Percentiles rank a stretch among this genome's conserved stretches.
phyloP scores from a whole-genome alignment of 768 basidiomycete genomes.

The Rhizopogon sp. region DNA sequence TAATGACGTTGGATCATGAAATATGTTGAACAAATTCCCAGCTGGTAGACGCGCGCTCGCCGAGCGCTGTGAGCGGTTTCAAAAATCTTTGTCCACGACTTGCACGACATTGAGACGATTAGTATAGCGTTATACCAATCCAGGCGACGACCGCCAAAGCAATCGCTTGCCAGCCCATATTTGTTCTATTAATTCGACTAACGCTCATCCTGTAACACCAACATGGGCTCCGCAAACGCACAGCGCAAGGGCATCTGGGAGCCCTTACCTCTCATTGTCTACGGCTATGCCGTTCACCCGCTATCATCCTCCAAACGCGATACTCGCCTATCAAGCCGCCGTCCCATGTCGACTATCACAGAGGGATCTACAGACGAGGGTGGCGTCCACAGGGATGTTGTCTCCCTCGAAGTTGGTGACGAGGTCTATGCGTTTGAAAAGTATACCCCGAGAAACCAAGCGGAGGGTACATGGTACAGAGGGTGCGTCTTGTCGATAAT shows the following conservation, averaged over 20 bases:
- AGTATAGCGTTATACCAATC: no score
- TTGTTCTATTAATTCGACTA: background rate
- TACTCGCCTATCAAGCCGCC: constrained; percentile 49
- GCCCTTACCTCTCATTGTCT: constrained; percentile 70
- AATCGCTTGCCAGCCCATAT: background rate
- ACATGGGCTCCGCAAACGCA: constrained; percentile 16
- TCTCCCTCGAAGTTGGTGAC: constrained; percentile 89
- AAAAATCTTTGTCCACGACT: no score
- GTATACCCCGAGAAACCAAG: constrained; percentile 73
- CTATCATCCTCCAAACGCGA: constrained; percentile 72
- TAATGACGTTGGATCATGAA: no score
- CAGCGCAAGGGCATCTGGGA: constrained; percentile 51
- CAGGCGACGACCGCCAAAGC: no score
- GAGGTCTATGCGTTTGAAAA: constrained; percentile 97
- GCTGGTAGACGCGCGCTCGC: no score
- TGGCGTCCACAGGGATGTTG: constrained; percentile 66
- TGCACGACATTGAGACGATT: no score
- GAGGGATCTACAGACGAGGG: constrained; percentile 55
- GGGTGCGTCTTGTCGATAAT: constrained; percentile 56
- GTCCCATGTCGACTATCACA: constrained; percentile 37
- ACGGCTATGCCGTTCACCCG: constrained; percentile 88
- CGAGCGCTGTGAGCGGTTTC: no score
- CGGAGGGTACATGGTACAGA: constrained; percentile 86
- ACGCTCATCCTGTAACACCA: background rate
- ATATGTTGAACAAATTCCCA: no score